These are phyloP conservation scores for Brassica rapa DNA, from an alignment of 345 rosid genomes.

Conservation along the genomic window DNA sequence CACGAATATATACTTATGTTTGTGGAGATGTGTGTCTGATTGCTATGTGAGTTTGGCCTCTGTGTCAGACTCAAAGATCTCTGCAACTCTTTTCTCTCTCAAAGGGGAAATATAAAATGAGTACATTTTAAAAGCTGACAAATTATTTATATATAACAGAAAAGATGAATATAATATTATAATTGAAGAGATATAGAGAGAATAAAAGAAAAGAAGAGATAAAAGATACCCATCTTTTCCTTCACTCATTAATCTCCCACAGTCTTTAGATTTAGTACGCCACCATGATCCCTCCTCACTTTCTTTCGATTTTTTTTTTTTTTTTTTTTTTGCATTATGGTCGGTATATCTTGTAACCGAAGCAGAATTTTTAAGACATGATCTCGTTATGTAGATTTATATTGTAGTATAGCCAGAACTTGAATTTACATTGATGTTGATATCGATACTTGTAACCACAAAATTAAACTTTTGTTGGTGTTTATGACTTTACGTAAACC, in stretches of 20 bases:
- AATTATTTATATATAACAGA: slow-evolving; percentile 2
- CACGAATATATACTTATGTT: slow-evolving; percentile 38
- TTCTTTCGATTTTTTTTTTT: not conserved
- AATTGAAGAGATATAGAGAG: not conserved
- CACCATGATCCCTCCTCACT: slow-evolving; percentile 25
- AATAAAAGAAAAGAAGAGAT: slow-evolving; percentile 20
- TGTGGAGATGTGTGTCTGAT: slow-evolving; percentile 42
- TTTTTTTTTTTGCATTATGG: slow-evolving; percentile 11
- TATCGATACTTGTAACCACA: not conserved
- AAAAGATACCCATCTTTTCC: slow-evolving; percentile 45
- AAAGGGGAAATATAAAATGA: slow-evolving; percentile 45
- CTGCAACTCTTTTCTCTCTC: slow-evolving; percentile 58
- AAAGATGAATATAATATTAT: slow-evolving; percentile 3
- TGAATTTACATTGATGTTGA: not conserved
- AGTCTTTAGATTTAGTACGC: slow-evolving; percentile 34
- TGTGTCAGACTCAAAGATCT: slow-evolving; percentile 65
- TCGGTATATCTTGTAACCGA: slow-evolving; percentile 36
- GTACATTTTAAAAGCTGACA: slow-evolving; percentile 27
- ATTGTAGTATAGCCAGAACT: not conserved
- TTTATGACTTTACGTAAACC: not conserved
- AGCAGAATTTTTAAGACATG: not conserved
- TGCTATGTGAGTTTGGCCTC: slow-evolving; percentile 47
- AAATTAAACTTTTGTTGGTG: not conserved
- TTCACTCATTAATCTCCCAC: slow-evolving; percentile 41
- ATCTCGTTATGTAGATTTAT: not conserved